These are phyloP conservation scores for Camelina sativa DNA, from an alignment of 345 rosid genomes.

Conservation along the genomic window DNA sequence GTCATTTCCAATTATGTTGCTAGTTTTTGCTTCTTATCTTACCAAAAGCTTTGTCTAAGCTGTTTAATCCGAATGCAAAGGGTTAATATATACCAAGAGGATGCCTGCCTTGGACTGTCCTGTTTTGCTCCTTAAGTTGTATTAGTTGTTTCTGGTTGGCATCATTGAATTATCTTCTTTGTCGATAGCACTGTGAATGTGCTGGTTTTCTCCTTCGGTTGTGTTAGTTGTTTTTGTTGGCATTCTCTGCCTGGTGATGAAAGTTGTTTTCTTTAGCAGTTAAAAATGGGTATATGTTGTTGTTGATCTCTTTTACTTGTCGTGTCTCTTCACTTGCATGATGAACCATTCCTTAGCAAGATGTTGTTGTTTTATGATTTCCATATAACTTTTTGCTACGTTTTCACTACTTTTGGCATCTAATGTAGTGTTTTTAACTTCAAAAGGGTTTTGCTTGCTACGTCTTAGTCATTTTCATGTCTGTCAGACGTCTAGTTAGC, in stretches of 20 bases:
- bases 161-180: neutral
- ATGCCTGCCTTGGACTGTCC: neutral
- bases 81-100: neutral
- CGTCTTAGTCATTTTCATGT: neutral
- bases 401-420: slow-evolving; percentile 12
- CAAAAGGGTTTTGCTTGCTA: neutral
- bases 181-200: slow-evolving; percentile 1
- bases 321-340: neutral
- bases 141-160: too few relatives aligned
- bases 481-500: neutral
- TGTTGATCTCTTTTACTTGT: neutral
- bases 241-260: neutral
- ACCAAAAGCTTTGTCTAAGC: neutral
- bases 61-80: neutral
- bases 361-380: neutral
- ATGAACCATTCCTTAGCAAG: neutral
- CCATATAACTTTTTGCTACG: neutral
- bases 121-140: too few relatives aligned
- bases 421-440: neutral
- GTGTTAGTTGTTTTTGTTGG: slow-evolving; percentile 11
- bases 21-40: neutral
- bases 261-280: neutral
- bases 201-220: neutral
- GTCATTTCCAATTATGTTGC: neutral
- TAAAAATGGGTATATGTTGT: neutral